Evolutionary conservation across 306 rosid genomes (phyloP).

Genomic region (Trifolium pratense): DNA sequence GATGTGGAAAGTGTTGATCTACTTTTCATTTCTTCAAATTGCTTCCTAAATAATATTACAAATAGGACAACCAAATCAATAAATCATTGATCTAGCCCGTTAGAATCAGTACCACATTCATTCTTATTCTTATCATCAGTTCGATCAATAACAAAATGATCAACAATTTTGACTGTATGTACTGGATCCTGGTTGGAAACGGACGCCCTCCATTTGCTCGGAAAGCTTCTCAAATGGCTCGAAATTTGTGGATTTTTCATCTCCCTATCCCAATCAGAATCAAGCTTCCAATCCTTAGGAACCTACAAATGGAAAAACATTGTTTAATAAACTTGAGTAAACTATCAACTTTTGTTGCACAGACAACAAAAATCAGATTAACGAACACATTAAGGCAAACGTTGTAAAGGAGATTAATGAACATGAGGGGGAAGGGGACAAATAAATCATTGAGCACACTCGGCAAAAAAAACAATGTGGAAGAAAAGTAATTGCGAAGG

Average conservation of each 20-base stretch:
- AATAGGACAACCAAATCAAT: slow-evolving; percentile 37
- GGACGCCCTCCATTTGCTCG: slow-evolving; percentile 69
- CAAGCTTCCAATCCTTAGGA: slow-evolving; percentile 63
- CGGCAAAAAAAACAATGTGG: neutral
- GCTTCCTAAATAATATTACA: slow-evolving; percentile 50
- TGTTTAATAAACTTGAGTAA: neutral
- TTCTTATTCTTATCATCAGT: slow-evolving; percentile 50
- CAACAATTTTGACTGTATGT: slow-evolving; percentile 83
- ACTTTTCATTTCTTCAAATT: slow-evolving; percentile 37
- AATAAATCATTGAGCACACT: neutral
- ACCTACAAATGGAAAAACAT: slow-evolving; percentile 42
- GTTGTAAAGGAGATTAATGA: neutral
- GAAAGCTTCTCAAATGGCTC: slow-evolving; percentile 52
- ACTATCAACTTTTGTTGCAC: slow-evolving; percentile 16
- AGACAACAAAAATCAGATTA: neutral
- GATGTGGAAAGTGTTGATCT: neutral
- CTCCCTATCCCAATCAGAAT: slow-evolving; percentile 56
- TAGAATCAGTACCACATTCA: slow-evolving; percentile 26
- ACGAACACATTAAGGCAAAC: neutral
- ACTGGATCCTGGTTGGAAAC: slow-evolving; percentile 72
- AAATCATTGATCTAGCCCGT: slow-evolving; percentile 63
- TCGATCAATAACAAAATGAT: slow-evolving; percentile 69
- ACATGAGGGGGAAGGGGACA: neutral
- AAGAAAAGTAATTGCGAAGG: neutral
- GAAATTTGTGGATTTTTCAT: slow-evolving; percentile 34